Base-by-base conservation (phyloP, 306 rosid genomes). In the Quercus dentata region DNA sequence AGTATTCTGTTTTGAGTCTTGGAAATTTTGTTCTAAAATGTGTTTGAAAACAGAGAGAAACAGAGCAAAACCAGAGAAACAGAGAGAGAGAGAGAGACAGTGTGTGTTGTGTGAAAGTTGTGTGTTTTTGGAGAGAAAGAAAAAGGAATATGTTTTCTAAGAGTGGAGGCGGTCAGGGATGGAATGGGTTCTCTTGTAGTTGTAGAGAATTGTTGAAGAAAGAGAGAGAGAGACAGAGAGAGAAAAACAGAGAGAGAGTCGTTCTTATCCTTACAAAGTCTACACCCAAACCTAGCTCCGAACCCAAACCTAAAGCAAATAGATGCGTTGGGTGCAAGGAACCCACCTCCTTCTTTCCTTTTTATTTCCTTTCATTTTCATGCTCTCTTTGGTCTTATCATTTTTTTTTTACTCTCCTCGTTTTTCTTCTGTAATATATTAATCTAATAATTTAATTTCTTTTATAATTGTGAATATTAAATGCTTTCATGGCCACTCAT, bases 261-360 rank as follows among this genome's bases (percentile, higher is more conserved):
- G 96, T 93, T 88, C 98, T 96, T 96, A 96, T 96, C 98, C 91
- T 59, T 84, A 79, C 85, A 76, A 93, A 91, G 97, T 93, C 97
- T 67, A 77, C 91, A 76, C 13, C 91, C 94, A 75, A 85, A 57
- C 81, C 92, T 81, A 84, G 79, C 52, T 80, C 92, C 92, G 69
- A 80, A 71, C 86, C 92, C 76, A 14, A 86, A 76, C 31, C 90
- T n/a, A 18, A 57, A 20, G 5, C 51, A 58, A 3, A 18, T 10
- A 87, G 85, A 88, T 91, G 89, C 97, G 93, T 91, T 87, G 73
- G 87, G 80, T 21, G 80, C 86, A 91, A 93, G 99, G 93, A 93
- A 96, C 89, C 89, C 87, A 77, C 92, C 92, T 85, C 94, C 89
- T 79, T 81, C 92, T 83, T 89, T 89, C 94, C 88, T 84, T 90